Conservation (phyloP, 371 early-diverging fungal genomes). For the Mucor saturninus region DNA sequence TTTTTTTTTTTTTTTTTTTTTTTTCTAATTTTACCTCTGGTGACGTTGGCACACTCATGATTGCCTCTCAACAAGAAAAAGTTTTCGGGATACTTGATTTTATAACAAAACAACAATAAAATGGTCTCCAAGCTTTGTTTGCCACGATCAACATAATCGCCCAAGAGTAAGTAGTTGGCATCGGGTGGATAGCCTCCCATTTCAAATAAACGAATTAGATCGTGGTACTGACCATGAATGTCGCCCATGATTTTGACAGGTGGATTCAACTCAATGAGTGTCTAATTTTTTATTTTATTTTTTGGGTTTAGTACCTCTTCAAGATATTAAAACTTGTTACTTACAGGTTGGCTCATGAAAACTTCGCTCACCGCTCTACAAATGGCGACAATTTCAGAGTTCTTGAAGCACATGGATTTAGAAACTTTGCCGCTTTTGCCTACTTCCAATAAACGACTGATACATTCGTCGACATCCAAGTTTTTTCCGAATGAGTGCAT, state of each 20-base stretch:
- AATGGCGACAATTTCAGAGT: slow-evolving; percentile 84
- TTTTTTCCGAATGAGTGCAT: slow-evolving; percentile 32
- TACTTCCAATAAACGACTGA: slow-evolving; percentile 76
- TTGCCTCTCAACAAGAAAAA: slow-evolving; percentile 99
- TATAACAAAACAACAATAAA: slow-evolving; percentile 92
- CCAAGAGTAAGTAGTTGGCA: slow-evolving; percentile 92
- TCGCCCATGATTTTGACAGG: slow-evolving; percentile 96
- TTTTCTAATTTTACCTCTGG: slow-evolving; percentile 20
- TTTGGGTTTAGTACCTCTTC: no score
- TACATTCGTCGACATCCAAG: slow-evolving; percentile 83
- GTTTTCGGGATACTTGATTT: slow-evolving; percentile 97
- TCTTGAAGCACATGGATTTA: slow-evolving; percentile 73
- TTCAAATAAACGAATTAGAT: slow-evolving; percentile 88
- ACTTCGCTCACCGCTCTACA: slow-evolving; percentile 86
- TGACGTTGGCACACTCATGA: slow-evolving; percentile 82
- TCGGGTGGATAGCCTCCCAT: slow-evolving; percentile 86
- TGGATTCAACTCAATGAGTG: slow-evolving; percentile 91
- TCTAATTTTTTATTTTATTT: slow-evolving; percentile 30
- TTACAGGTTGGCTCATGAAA: slow-evolving; percentile 88
- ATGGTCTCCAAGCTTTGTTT: slow-evolving; percentile 96
- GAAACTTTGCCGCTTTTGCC: slow-evolving; percentile 63
- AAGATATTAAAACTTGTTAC: neutral
- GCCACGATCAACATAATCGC: slow-evolving; percentile 99
- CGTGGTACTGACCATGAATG: slow-evolving; percentile 92
- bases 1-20: no score